Percentiles rank a stretch among this genome's conserved stretches.
phyloP scores from a whole-genome alignment of 805 yeast genomes.

The Saccharomyces cerevisiae region DNA sequence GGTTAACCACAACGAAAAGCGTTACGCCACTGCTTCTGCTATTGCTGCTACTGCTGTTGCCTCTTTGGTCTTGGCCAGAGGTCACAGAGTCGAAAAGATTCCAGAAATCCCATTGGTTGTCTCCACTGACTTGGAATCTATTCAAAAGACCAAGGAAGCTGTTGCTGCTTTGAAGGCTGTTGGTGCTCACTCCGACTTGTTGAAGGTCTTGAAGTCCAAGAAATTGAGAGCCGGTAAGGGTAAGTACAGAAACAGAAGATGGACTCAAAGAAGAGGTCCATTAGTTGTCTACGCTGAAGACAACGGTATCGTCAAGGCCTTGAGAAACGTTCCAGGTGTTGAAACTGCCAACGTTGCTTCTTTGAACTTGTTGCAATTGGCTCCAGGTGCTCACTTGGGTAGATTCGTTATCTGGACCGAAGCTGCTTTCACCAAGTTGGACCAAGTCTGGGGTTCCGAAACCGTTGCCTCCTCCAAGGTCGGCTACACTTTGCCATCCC shows the following conservation, averaged over 20 bases:
- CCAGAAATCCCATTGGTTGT: constrained; percentile 98
- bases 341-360: constrained; percentile 90
- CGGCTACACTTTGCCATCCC: constrained; percentile 85
- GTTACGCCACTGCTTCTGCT: constrained; percentile 99
- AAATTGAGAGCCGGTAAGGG: constrained; percentile 99
- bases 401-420: constrained; percentile 99
- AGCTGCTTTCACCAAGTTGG: constrained; percentile 93
- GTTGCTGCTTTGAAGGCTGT: constrained; percentile 95
- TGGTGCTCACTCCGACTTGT: constrained; percentile 97
- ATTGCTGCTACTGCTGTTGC: constrained; percentile 98
- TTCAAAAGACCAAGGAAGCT: constrained; percentile 96
- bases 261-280: constrained; percentile 99
- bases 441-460: constrained; percentile 94
- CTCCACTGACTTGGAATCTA: constrained; percentile 82
- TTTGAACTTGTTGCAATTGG: constrained; percentile 93
- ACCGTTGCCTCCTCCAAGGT: constrained; percentile 75
- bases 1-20: constrained; percentile 99
- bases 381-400: constrained; percentile 99
- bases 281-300: constrained; percentile 96
- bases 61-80: constrained; percentile 97
- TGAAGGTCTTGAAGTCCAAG: constrained; percentile 97
- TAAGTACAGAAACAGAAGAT: constrained; percentile 99
- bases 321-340: constrained; percentile 99
- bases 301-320: constrained; percentile 95
- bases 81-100: constrained; percentile 98